Base-by-base conservation (phyloP, 805 yeast species). In the Saccharomycopsis fermentans region DNA sequence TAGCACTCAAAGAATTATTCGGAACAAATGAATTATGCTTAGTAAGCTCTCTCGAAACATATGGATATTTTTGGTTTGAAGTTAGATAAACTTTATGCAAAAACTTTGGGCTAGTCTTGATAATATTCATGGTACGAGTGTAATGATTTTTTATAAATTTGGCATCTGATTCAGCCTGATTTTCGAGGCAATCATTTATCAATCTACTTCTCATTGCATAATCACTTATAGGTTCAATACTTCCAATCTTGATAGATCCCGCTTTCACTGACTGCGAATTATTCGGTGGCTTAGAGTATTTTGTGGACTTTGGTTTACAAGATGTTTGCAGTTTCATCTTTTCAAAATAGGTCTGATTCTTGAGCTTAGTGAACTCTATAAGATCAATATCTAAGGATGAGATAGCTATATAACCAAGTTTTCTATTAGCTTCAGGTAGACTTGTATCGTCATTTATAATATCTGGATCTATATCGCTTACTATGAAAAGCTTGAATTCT, bases 321-420 rank as follows among this genome's bases (percentile, higher is more conserved):
- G 32, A 21, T 21, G 26, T 4, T 9, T 43, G 24, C 12, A n/a
- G 27, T 9, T 43, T 43, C n/a, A 43, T 21, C 6, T 21, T 16
- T 11, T 36, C 50, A 54, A 27, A 27, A n/a, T 9, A 17, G 9
- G 55, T 17, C 53, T 55, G 61, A 39, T 58, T 58, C 35, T 39
- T 27, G n/a, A 58, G 32, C 4, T n/a, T 40, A 1, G 58, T 55
- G 8, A n/a, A 12, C 35, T 58, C 61, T 11, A 52, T 6, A 26
- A 58, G 32, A 16, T 55, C 51, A 43, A 58, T 55, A 12, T 43
- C 50, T 26, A 58, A 17, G 9, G 40, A 24, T 1, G 36, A 1
- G 8, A 52, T 11, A 21, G 21, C 29, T 24, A 43, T 43, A 16
- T 43, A 43, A 43, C 50, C 29, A 21, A 43, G 12, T 6, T 21